Conservation (phyloP, 495 filamentous ascomycete species). For the Penicillium robsamsonii region DNA sequence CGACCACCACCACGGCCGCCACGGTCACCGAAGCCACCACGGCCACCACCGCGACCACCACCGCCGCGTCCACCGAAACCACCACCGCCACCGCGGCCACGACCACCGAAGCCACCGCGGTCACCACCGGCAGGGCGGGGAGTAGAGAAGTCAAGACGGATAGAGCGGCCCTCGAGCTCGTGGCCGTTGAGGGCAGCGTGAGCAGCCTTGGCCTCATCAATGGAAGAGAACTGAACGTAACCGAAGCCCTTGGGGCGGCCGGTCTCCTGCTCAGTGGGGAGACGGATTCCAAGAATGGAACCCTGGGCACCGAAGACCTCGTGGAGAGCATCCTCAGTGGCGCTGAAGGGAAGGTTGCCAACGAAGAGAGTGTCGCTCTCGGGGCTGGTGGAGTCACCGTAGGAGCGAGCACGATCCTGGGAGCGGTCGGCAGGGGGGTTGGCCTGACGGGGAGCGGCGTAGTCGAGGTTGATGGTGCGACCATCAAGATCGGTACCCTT, state of each 20-base stretch:
- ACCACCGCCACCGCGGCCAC: conserved; percentile 47
- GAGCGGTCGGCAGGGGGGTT: conserved; percentile 54
- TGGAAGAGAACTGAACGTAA: conserved; percentile 78
- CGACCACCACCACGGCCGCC: conserved; percentile 42
- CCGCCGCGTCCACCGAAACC: conserved; percentile 50
- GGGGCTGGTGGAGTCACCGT: conserved; percentile 75
- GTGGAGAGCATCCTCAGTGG: conserved; percentile 69
- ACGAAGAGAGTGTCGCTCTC: conserved; percentile 87
- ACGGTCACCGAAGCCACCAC: conserved; percentile 45
- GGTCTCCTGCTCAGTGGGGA: conserved; percentile 85
- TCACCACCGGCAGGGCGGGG: conserved; percentile 59
- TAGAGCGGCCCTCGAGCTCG: conserved; percentile 71
- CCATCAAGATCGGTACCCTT: conserved; percentile 78
- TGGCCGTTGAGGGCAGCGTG: conserved; percentile 72
- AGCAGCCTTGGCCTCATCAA: conserved; percentile 82
- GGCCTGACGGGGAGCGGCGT: conserved; percentile 64
- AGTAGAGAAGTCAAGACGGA: conserved; percentile 87
- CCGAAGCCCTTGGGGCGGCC: conserved; percentile 93
- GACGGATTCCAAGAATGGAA: conserved; percentile 71
- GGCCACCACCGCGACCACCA: conserved; percentile 46
- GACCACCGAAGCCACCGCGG: conserved; percentile 49
- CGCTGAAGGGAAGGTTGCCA: conserved; percentile 87
- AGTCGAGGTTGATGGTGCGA: conserved; percentile 86
- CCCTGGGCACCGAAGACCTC: conserved; percentile 73
- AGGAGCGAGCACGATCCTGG: conserved; percentile 67